Evolutionary conservation across 176 grass and related monocot genomes (phyloP).

Genomic region (Puccinellia tenuiflora): DNA sequence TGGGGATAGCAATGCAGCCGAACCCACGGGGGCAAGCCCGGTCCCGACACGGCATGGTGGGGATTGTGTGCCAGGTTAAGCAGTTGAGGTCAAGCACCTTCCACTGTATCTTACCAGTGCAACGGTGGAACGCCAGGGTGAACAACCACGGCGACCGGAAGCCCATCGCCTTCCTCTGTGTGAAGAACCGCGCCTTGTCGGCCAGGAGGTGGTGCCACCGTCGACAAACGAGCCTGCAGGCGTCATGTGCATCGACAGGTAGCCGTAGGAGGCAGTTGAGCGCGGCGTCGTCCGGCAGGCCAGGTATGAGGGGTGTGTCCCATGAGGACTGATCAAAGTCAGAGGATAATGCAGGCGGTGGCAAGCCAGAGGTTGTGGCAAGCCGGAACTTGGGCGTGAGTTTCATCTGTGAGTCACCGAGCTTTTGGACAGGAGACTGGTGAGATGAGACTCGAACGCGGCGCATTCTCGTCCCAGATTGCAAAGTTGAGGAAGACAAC

Average conservation of each 20-base stretch:
- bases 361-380: neutral
- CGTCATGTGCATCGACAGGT: conserved; percentile 41
- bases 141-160: conserved; percentile 57
- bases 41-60: conserved; percentile 84
- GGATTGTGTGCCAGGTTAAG: conserved; percentile 78
- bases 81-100: conserved; percentile 70
- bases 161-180: conserved; percentile 43
- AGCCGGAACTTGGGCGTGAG: conserved; percentile 70
- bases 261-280: conserved; percentile 84
- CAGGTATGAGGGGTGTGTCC: conserved; percentile 54
- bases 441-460: conserved; percentile 81
- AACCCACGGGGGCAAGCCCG: conserved; percentile 77
- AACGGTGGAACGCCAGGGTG: conserved; percentile 88
- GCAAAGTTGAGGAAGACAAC: neutral
- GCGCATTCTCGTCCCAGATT: conserved; percentile 40
- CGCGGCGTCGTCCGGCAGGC: conserved; percentile 78
- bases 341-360: neutral
- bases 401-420: conserved; percentile 80
- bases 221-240: conserved; percentile 73
- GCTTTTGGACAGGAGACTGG: conserved; percentile 75
- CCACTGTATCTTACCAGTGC: conserved; percentile 96
- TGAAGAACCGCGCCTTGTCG: conserved; percentile 60
- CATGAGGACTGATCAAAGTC: conserved; percentile 13
- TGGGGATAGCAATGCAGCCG: conserved; percentile 67
- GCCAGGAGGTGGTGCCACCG: conserved; percentile 68